Base-by-base conservation (phyloP, 208 protist genomes). In the Wallacemonas sp. region DNA sequence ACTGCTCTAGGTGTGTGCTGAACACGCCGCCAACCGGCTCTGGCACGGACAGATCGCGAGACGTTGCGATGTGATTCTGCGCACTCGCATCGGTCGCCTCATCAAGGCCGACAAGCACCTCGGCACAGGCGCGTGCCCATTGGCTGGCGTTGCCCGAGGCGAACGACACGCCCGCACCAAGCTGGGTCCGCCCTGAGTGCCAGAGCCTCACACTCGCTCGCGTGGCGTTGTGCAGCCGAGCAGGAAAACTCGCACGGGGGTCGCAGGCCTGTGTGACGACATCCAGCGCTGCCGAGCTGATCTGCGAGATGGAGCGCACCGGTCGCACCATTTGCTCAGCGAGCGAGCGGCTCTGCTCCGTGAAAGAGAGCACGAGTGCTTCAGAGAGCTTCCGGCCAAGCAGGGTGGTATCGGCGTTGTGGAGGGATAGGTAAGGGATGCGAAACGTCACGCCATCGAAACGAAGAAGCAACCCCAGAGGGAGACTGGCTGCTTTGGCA, bases 391-490 rank as follows among this genome's bases (percentile, higher is more conserved):
- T 58, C 26, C 17, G 51, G 9, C 8, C 0, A 6, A 58, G 51
- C 51, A 58, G 31, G 30, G 51, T 26, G n/a, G 14, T 31, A 38
- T 58, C 51, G 17, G 51, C 51, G 15, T 42, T 2, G 51, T 42
- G 30, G 11, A 58, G 31, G 51, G 24, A 3, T 8, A 58, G 30
- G n/a, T 0, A 38, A 26, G 51, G 51, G 15, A 58, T 31, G 31
- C 51, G 51, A 26, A 58, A 8, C 31, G 14, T 19, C 15, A 58
- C 51, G 51, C 51, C 51, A 19, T 58, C 51, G 17, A 58, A 19
- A 15, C 51, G 51, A 5, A 38, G 11, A 24, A 58, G 21, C 4
- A 58, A 31, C 30, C 51, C 51, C 8, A 58, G 51, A 9, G 51
- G 51, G 51, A n/a, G 51, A 8, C n/a, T 58, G 15, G 51, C 51